Evolutionary conservation across 495 filamentous ascomycete species (phyloP).

Genomic region (Penicillium ochrochloron): DNA sequence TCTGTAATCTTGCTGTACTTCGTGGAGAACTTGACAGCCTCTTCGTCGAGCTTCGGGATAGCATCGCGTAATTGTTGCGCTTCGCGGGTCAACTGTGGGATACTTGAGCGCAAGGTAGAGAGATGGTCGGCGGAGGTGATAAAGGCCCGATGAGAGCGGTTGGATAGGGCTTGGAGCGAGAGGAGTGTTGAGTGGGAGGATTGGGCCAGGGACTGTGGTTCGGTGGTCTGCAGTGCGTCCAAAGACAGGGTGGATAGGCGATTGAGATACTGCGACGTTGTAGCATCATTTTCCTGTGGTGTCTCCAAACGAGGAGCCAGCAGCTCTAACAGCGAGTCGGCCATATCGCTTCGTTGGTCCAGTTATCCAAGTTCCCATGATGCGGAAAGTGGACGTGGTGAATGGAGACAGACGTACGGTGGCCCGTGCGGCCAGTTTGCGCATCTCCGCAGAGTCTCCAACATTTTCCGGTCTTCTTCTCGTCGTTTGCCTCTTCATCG

Average conservation of each 20-base stretch:
- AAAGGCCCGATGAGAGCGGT: conserved; percentile 87
- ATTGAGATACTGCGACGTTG: conserved; percentile 71
- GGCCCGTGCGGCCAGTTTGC: conserved; percentile 37
- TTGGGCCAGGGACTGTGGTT: conserved; percentile 80
- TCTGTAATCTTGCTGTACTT: conserved; percentile 78
- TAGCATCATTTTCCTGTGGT: conserved; percentile 45
- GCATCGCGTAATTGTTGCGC: conserved; percentile 67
- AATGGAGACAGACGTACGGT: conserved; percentile 30
- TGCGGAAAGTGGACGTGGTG: conserved; percentile 27
- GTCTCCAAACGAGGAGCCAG: conserved; percentile 63
- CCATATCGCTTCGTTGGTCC: conserved; percentile 50
- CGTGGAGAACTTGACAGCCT: conserved; percentile 77
- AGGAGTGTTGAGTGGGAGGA: conserved; percentile 80
- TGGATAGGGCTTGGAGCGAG: conserved; percentile 85
- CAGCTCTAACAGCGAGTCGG: conserved; percentile 74
- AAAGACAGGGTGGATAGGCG: conserved; percentile 80
- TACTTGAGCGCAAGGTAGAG: conserved; percentile 65
- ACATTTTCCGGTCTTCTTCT: conserved; percentile 17
- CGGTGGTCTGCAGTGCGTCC: conserved; percentile 68
- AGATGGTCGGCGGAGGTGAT: conserved; percentile 81
- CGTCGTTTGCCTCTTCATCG: conserved; percentile 5
- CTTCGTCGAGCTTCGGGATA: conserved; percentile 79
- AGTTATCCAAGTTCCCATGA: conserved; percentile 11
- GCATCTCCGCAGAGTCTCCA: conserved; percentile 36
- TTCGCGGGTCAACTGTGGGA: conserved; percentile 69